A percentile compares a stretch with the other conserved stretches of the same genome.
Conservation (phyloP, 2,329 filamentous ascomycete genomes). For the Neonectria neomacrospora region DNA sequence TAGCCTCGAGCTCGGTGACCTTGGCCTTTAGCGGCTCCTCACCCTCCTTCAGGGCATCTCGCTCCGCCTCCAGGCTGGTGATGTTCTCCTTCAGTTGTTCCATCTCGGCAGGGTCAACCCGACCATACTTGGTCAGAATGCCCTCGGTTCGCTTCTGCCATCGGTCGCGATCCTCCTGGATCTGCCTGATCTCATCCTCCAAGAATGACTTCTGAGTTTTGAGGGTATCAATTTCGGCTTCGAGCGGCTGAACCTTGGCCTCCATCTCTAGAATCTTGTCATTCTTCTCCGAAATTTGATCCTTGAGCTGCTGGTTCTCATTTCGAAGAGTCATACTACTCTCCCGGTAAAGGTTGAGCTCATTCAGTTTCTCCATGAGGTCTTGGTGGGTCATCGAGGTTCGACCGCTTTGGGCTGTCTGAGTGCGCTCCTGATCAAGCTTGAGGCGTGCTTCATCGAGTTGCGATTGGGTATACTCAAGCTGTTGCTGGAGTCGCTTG, state of each 20-base stretch:
- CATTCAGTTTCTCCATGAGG: conserved; percentile 92
- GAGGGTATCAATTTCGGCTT: conserved; percentile 82
- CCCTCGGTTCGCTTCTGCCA: conserved; percentile 97
- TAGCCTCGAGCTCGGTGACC: conserved; percentile 62
- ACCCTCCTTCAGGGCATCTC: conserved; percentile 64
- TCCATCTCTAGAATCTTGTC: conserved; percentile 79
- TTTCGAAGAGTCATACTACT: conserved; percentile 91
- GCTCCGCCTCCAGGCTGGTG: conserved; percentile 71
- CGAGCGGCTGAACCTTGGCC: conserved; percentile 81
- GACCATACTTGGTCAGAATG: conserved; percentile 95
- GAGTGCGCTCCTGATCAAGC: conserved; percentile 86
- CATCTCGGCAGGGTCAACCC: conserved; percentile 91
- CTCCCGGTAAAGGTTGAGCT: conserved; percentile 95
- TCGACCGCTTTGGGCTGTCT: conserved; percentile 77
- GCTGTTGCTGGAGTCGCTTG: conserved; percentile 88
- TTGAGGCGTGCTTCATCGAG: conserved; percentile 90
- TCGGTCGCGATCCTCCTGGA: conserved; percentile 90
- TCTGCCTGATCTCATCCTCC: conserved; percentile 86
- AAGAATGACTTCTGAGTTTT: conserved; percentile 84
- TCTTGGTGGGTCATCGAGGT: conserved; percentile 85
- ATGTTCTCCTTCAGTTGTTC: conserved; percentile 88
- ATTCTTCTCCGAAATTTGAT: conserved; percentile 79
- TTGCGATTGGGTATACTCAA: conserved; percentile 86
- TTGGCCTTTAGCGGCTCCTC: conserved; percentile 65
- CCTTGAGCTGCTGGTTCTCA: conserved; percentile 82